Evolutionary conservation across 2,329 filamentous ascomycete species (phyloP), one percentile per base, ranked within the genome.

Genomic region (Arachnomyces sp.): DNA sequence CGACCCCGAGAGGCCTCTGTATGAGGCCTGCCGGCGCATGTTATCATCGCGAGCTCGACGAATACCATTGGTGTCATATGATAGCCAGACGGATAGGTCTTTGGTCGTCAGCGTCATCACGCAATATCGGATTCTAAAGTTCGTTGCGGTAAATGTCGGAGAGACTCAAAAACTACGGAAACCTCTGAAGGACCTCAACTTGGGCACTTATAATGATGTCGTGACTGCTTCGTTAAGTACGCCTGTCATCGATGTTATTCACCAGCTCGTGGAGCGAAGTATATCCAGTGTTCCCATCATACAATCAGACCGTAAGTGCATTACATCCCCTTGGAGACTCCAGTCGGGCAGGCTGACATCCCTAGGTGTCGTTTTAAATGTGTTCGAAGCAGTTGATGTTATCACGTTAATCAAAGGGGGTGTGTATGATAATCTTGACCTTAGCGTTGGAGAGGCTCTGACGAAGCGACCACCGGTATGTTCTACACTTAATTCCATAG

Each of bases 111-210:
- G 88, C 54, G 92, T 98, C 45, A 84, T 98, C 43, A 98, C 92
- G 0, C 92, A 98, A 63, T 98, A 98, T 65, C 84, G 93, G 43
- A 96, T 98, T 52, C 77, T 98, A 49, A 98, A 98, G 61, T 98
- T 98, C 61, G 93, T 98, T 46, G 89, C 92, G 8, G 90, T 98
- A 64, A 98, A 98, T 64, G 80, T 85, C 31, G 80, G 82, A 52
- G 84, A 94, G 58, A 95, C 90, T 3, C 82, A 93, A 53, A 77
- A 88, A 57, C 68, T 98, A 45, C 85, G 86, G 58, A 95, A 94
- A 66, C 82, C 87, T 7, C 72, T 98, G 42, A 77, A 79, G 45
- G 88, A 95, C 47, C 76, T 96, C 40, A 78, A 79, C 17, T 72
- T 98, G 7, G 93, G 92, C 38, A 90, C 87, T 1, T 96, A 94